Base-by-base conservation (phyloP, 2,329 filamentous ascomycete genomes). In the Diaporthe sp. region DNA sequence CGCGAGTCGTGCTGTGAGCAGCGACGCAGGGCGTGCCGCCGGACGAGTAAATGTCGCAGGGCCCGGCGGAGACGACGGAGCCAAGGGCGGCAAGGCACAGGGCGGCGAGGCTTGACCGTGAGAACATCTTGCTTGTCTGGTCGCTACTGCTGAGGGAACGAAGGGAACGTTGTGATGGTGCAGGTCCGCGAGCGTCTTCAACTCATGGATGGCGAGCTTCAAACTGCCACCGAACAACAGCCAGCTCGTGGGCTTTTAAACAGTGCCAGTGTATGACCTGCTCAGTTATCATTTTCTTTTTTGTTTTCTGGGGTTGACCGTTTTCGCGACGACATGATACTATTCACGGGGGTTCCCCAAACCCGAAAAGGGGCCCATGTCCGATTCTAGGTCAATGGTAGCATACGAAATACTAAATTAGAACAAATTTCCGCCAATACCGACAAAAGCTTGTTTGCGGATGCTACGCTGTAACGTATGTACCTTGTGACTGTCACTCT, bases 1-100 rank as follows among this genome's bases (percentile, higher is more conserved):
- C 90, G 5, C 91, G 88, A 74, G 91, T 93, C n/a, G 90, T 92
- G 80, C 89, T 89, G 80, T 93, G 91, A 0, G 91, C 91, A 0
- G 91, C 91, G 15, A 93, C 83, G 78, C 91, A 93, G n/a, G 91
- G 89, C 1, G 90, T 92, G 69, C 87, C 86, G 0, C 89, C 91
- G 0, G 86, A 85, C 1, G 86, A 80, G 82, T 92, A 93, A 76
- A 93, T 86, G 77, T 93, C 91, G 78, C 91, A 93, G 12, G 91
- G 91, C 17, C 86, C 90, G 53, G 90, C 89, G 25, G 83, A 80
- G 55, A 85, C 88, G 42, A 90, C 79, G 10, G 85, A 82, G 73
- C 80, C 78, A 3, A 82, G 80, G 75, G 81, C 83, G 71, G 82
- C 77, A 25, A 88, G 80, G 31, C 82, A 80, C 28, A 86, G 68